A percentile compares a stretch with the other conserved stretches of the same genome.
Evolutionary conservation across 257 asterid genomes (phyloP).

Genomic region (Gentiana straminea): DNA sequence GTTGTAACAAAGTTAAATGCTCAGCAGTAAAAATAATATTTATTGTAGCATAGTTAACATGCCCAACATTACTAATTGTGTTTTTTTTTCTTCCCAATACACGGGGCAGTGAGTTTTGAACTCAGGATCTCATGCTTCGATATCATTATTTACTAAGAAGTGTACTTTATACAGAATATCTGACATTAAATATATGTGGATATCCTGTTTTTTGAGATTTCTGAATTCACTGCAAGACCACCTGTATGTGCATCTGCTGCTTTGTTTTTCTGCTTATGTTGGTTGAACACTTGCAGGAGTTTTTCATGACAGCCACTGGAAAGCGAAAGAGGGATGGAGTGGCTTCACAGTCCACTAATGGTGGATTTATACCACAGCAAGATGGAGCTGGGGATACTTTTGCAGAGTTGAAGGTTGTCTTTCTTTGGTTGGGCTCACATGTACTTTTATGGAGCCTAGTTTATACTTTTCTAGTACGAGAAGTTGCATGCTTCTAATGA

Average conservation of each 20-base stretch:
- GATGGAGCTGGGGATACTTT: constrained; percentile 75
- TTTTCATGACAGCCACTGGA: constrained; percentile 54
- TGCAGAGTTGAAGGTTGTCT: constrained; percentile 40
- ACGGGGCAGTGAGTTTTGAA: no score
- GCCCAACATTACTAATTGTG: no score
- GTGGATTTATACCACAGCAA: constrained; percentile 90
- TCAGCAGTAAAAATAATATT: no score
- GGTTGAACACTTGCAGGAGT: constrained; percentile 45
- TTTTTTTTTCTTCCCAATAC: background rate
- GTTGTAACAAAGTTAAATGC: no score
- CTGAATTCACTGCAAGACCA: background rate
- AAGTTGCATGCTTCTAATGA: background rate
- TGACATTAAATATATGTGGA: background rate
- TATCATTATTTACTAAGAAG: no score
- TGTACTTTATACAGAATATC: no score
- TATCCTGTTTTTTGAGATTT: background rate
- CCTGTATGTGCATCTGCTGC: background rate
- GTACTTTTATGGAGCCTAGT: background rate
- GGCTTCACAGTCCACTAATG: constrained; percentile 51
- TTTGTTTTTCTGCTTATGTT: background rate
- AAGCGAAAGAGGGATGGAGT: constrained; percentile 84
- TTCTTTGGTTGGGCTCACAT: constrained; percentile 1
- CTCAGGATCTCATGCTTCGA: no score
- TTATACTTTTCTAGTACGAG: background rate
- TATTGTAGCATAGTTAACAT: no score